Conservation (phyloP, 768 basidiomycete species). For the Dacryopinax primogenitus region DNA sequence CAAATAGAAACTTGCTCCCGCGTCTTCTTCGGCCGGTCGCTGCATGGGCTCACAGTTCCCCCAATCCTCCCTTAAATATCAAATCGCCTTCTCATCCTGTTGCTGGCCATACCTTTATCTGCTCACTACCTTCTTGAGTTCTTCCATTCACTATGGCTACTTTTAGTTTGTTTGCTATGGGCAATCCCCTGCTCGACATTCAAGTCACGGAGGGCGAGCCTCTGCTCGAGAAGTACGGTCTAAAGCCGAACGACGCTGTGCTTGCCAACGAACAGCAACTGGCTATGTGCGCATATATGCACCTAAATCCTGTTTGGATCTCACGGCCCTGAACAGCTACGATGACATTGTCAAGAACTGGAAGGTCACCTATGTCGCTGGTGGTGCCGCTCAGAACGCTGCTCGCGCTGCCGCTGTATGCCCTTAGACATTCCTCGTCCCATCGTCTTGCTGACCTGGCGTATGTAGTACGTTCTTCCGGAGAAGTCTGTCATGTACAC, state of each 20-base stretch:
- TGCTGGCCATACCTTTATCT: slow-evolving; percentile 11
- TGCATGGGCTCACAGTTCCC: slow-evolving; percentile 10
- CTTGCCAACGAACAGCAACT: slow-evolving; percentile 80
- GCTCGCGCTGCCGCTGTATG: slow-evolving; percentile 91
- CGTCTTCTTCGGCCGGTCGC: slow-evolving; percentile 7
- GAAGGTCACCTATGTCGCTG: slow-evolving; percentile 81
- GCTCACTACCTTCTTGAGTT: background rate
- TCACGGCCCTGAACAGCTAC: slow-evolving; percentile 43
- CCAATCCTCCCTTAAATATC: background rate
- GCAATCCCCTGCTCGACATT: slow-evolving; percentile 94
- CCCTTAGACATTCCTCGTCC: slow-evolving; percentile 14
- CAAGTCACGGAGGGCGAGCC: slow-evolving; percentile 78
- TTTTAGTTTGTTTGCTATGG: slow-evolving; percentile 73
- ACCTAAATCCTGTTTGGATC: background rate
- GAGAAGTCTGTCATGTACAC: slow-evolving; percentile 80
- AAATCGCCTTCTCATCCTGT: background rate
- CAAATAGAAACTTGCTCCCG: slow-evolving; percentile 10
- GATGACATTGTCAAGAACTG: slow-evolving; percentile 68
- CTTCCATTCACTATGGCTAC: slow-evolving; percentile 22
- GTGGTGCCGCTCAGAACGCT: slow-evolving; percentile 93
- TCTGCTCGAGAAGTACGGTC: slow-evolving; percentile 74
- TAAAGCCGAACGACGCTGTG: slow-evolving; percentile 93
- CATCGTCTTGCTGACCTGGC: background rate
- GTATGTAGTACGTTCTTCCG: slow-evolving; percentile 76
- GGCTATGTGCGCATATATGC: slow-evolving; percentile 46